Conservation (phyloP, 2,329 filamentous ascomycete species). For the Alternaria viburni region DNA sequence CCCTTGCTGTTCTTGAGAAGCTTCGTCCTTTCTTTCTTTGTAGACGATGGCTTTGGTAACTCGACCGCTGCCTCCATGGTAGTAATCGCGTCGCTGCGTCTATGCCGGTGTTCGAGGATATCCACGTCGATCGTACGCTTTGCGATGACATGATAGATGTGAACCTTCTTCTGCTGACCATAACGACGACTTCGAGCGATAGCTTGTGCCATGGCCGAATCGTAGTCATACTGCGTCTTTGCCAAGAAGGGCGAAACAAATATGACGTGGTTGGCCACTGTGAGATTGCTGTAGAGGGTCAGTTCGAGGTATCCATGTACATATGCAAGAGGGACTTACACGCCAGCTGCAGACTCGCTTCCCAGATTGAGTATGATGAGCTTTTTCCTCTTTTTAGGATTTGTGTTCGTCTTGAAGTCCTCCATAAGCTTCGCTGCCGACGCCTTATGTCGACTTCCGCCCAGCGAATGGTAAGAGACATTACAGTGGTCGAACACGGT, state of each 20-base stretch:
- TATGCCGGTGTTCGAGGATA: constrained; percentile 54
- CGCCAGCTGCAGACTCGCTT: constrained; percentile 64
- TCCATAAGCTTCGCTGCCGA: constrained; percentile 30
- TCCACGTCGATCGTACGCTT: constrained; percentile 68
- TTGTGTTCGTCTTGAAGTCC: constrained; percentile 35
- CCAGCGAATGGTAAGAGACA: constrained; percentile 23
- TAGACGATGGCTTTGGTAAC: constrained; percentile 5
- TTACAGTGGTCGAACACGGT: constrained; percentile 20
- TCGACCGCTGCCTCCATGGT: constrained; percentile 1
- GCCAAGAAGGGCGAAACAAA: constrained; percentile 65
- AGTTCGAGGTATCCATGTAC: not conserved
- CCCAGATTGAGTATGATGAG: constrained; percentile 65
- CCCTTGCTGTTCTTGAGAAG: constrained; percentile 24
- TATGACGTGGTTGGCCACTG: constrained; percentile 68
- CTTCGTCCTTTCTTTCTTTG: constrained; percentile 25
- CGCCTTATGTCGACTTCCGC: constrained; percentile 9
- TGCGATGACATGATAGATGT: constrained; percentile 77
- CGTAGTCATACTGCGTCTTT: constrained; percentile 60
- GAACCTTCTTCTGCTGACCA: constrained; percentile 63
- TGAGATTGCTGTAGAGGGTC: constrained; percentile 59
- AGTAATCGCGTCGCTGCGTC: constrained; percentile 31
- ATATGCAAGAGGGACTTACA: constrained; percentile 52
- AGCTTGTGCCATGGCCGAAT: constrained; percentile 66
- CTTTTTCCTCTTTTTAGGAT: constrained; percentile 43
- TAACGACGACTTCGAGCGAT: constrained; percentile 66